Base-by-base conservation (phyloP, 192 early-diverging fungal species). In the Backusella morwellensis region DNA sequence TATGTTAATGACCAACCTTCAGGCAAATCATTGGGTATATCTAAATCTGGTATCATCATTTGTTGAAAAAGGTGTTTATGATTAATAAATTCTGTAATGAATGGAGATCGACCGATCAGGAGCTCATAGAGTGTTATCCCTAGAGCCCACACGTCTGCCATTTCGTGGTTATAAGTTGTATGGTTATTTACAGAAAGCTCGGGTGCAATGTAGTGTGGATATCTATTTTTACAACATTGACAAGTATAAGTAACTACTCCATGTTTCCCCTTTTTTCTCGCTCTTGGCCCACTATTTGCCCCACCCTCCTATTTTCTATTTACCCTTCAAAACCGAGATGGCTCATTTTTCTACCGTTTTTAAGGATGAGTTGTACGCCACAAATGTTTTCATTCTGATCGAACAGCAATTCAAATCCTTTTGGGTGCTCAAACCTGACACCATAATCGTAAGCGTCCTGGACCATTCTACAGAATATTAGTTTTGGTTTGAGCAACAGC, bases 311-410 rank as follows among this genome's bases (percentile, higher is more conserved):
- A 8, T 38, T 26, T 72, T 72, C 8, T 68, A n/a, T 68, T 68
- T 68, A 68, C 67, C 67, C 35, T 68, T 68, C n/a, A 68, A 63
- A 63, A 63, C 56, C 56, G 21, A 63, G 26, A 63, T 63, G 26
- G 9, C 14, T 26, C 26, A 63, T 63, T 29, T 63, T 63, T 29
- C 9, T 63, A 29, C 56, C 23, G 12, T 63, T 63, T 63, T 63
- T 63, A 63, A 63, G 56, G 23, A 63, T 26, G 26, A 63, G 23
- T 29, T 63, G 56, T 29, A 63, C 56, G 23, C 56, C 56, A 63
- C 56, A 9, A 63, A 63, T 63, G 23, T 63, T 63, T 8, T 63
- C 2, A 29, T 63, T 26, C 23, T 12, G 21, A 26, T 63, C 56
- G 29, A 63, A 63, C 26, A 63, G 12, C 56, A 63, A 26, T 11